Evolutionary conservation across 306 rosid genomes (phyloP).

Genomic region (Chamaecrista fasciculata): DNA sequence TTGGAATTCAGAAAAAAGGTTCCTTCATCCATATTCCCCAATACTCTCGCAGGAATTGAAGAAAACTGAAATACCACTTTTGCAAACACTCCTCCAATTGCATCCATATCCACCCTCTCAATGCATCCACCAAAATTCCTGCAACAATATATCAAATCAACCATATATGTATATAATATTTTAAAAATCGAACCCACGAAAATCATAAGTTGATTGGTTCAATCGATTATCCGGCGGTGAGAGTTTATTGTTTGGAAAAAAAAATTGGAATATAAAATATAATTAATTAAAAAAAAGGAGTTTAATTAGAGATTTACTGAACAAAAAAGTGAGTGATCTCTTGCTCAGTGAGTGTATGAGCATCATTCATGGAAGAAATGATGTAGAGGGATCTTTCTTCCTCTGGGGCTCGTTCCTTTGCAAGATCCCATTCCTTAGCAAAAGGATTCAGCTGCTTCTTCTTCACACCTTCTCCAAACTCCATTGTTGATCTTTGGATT

Average conservation of each 20-base stretch:
- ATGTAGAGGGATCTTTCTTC: constrained; percentile 38
- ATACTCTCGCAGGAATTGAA: background rate
- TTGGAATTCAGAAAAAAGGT: constrained; percentile 21
- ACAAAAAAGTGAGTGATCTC: constrained; percentile 34
- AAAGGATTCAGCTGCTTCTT: constrained; percentile 9
- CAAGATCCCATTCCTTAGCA: constrained; percentile 36
- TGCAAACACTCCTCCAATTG: constrained; percentile 31
- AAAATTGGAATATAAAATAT: no score
- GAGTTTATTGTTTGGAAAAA: no score
- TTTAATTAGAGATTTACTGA: constrained; percentile 1
- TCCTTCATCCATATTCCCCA: background rate
- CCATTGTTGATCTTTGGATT: no score
- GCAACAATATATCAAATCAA: background rate
- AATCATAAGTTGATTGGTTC: no score
- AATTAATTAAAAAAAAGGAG: no score
- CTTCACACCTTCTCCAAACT: no score
- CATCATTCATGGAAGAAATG: constrained; percentile 41
- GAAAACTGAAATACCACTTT: constrained; percentile 34
- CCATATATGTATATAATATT: no score
- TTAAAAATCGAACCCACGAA: no score
- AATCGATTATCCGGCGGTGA: no score
- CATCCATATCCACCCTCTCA: constrained; percentile 33
- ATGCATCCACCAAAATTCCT: constrained; percentile 39
- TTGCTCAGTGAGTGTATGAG: constrained; percentile 17
- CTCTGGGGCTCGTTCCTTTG: constrained; percentile 19